phyloP scores from a whole-genome alignment of 371 early-diverging fungal species.

The Rhizopus arrhizus region DNA sequence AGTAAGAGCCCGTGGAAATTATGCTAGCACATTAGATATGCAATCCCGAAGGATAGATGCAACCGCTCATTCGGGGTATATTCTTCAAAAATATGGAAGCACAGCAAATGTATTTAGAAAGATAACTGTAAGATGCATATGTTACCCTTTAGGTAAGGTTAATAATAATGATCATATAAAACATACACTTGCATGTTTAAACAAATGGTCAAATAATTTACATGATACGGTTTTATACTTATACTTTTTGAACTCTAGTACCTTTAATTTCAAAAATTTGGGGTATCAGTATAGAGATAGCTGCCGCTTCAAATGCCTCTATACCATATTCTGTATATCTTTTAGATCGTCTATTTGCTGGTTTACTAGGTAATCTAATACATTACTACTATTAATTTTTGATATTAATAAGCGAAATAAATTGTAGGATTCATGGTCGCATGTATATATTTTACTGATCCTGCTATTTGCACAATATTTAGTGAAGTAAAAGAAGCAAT shows the following conservation, averaged over 20 bases:
- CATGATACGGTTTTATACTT: neutral
- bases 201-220: no score
- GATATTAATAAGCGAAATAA: neutral
- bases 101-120: slow-evolving; percentile 29
- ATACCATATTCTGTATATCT: slow-evolving; percentile 33
- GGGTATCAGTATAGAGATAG: slow-evolving; percentile 38
- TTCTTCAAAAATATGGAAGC: slow-evolving; percentile 10
- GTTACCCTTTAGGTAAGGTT: slow-evolving; percentile 38
- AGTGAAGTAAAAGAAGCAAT: slow-evolving; percentile 10
- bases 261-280: slow-evolving; percentile 41
- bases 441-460: slow-evolving; percentile 43
- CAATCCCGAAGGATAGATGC: slow-evolving; percentile 5
- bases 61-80: neutral
- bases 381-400: neutral
- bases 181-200: no score
- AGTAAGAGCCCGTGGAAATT: slow-evolving; percentile 25
- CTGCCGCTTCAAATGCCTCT: neutral
- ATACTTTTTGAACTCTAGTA: slow-evolving; percentile 17
- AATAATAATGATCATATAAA: neutral
- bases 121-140: slow-evolving; percentile 36
- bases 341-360: slow-evolving; percentile 34
- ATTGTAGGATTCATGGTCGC: slow-evolving; percentile 37
- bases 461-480: slow-evolving; percentile 29
- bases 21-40: slow-evolving; percentile 33
- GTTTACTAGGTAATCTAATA: slow-evolving; percentile 29